phyloP scores from a whole-genome alignment of 108 stramenopile species.

The Skeletonema potamos region DNA sequence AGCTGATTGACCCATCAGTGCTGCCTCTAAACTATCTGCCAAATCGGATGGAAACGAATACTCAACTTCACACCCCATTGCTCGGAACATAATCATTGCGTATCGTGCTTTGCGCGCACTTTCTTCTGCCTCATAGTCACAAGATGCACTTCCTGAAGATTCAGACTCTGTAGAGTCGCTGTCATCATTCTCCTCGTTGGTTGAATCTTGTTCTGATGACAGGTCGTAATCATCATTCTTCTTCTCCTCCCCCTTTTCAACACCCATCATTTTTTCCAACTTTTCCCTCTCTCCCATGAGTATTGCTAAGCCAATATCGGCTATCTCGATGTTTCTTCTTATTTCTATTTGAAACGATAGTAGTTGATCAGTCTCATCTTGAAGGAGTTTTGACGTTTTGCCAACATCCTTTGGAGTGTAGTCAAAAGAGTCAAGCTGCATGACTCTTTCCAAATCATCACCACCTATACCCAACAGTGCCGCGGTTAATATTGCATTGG shows the following conservation, averaged over 20 bases:
- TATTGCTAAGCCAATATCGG: constrained; percentile 72
- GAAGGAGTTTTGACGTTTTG: background rate
- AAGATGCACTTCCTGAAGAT: background rate
- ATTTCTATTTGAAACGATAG: constrained; percentile 8
- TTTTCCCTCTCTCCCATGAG: constrained; percentile 70
- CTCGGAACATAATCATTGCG: background rate
- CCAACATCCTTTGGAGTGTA: background rate
- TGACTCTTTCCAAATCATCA: background rate
- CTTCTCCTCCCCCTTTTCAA: constrained; percentile 11
- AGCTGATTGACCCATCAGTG: constrained; percentile 7
- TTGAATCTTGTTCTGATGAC: background rate
- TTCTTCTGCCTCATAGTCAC: constrained; percentile 14
- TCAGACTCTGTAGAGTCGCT: background rate
- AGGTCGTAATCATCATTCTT: constrained; percentile 6
- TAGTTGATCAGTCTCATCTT: background rate
- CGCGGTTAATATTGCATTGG: constrained; percentile 15
- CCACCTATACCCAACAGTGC: background rate
- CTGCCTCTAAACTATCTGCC: constrained; percentile 27
- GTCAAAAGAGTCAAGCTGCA: background rate
- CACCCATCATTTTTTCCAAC: constrained; percentile 50
- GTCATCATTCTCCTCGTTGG: background rate
- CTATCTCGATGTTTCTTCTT: constrained; percentile 57
- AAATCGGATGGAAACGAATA: constrained; percentile 31
- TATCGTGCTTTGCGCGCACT: background rate
- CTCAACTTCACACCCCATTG: constrained; percentile 29